Evolutionary conservation across 2,329 filamentous ascomycete species (phyloP), one percentile per base, ranked within the genome.

Genomic region (Talaromyces atroroseus): DNA sequence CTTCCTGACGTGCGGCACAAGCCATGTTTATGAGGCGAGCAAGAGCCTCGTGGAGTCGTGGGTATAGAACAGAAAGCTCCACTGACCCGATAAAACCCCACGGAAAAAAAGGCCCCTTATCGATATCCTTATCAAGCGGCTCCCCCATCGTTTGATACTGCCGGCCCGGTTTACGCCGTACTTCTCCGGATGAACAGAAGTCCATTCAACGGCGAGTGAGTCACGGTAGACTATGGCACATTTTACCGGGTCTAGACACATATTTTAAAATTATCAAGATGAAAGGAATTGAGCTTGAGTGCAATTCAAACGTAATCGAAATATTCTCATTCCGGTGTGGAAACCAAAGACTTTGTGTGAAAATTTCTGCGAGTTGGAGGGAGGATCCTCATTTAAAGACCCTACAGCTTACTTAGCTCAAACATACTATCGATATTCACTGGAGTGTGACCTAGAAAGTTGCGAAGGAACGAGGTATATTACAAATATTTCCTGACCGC

Each of bases 401-500:
- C n/a, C n/a, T n/a, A n/a, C 34, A 38, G 3, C 16, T n/a, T 3
- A n/a, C 34, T 18, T 14, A 40, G n/a, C 10, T n/a, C 3, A 40
- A 40, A 40, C 4, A n/a, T 40, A 7, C 1, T 18, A 18, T 18
- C n/a, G 7, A 18, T n/a, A n/a, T 40, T 40, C n/a, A 40, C 12
- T 40, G 6, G 14, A 36, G 18, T 18, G 16, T 40, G 36, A 18
- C 3, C 12, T n/a, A 38, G 34, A n/a, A 16, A 40, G n/a, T 40
- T 40, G 36, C 14, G n/a, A 40, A 40, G 14, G 36, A 40, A 40
- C 3, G 11, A 40, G n/a, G n/a, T 40, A 18, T 40, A 40, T 40
- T 20, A 10, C 16, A 14, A 3, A 38, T 38, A 8, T n/a, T 3
- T 3, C 74, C 77, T 61, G 65, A 68, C 11, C 2, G 12, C 32